These are phyloP conservation scores for Eremothecium coryli DNA, from an alignment of 1,139 yeast genomes.

Conservation along the genomic window DNA sequence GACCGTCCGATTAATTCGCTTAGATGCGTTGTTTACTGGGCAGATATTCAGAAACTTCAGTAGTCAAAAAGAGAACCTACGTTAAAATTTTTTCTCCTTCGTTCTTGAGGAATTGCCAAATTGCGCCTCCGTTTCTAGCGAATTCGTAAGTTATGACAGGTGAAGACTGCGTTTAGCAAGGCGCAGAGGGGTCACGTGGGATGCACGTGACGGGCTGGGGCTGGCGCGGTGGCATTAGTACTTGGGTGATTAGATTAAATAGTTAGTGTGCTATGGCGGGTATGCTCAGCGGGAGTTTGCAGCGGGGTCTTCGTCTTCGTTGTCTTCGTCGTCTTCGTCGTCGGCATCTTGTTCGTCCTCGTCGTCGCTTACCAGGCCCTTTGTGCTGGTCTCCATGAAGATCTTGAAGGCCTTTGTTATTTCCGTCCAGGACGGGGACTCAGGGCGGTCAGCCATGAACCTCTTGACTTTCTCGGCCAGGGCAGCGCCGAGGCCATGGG, in stretches of 20 bases:
- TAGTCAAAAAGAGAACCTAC: slow-evolving; percentile 1
- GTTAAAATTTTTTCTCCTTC: not conserved
- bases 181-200: too few species aligned
- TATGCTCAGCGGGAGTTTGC: too few species aligned
- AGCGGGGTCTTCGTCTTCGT: not conserved
- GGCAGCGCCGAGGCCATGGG: slow-evolving; percentile 5
- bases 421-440: slow-evolving; percentile 9
- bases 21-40: slow-evolving; percentile 4
- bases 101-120: too few species aligned
- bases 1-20: not conserved
- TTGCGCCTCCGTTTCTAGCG: too few species aligned
- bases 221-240: too few species aligned
- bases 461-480: slow-evolving; percentile 8
- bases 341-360: slow-evolving; percentile 4
- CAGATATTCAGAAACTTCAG: slow-evolving; percentile 6
- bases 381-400: slow-evolving; percentile 10
- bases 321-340: not conserved
- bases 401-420: slow-evolving; percentile 10
- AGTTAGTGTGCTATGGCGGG: too few species aligned
- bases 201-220: too few species aligned
- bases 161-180: too few species aligned
- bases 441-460: slow-evolving; percentile 6
- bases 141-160: too few species aligned
- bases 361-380: slow-evolving; percentile 12
- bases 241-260: too few species aligned